Evolutionary conservation across 2,329 filamentous ascomycete species (phyloP).

Genomic region (Fusarium euwallaceae): DNA sequence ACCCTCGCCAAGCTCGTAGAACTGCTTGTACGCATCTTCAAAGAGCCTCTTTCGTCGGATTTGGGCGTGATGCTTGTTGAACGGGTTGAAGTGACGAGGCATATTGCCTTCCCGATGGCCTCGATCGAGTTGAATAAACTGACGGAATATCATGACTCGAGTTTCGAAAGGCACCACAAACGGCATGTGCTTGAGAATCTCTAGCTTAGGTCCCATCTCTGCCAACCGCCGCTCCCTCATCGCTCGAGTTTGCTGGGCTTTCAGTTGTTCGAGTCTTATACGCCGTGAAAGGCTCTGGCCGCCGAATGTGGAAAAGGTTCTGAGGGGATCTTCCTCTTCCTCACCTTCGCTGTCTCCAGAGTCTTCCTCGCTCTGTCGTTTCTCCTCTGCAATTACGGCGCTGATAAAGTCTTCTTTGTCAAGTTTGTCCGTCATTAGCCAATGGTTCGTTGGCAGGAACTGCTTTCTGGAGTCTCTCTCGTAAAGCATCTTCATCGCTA

Average conservation of each 20-base stretch:
- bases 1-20: constrained; percentile 83
- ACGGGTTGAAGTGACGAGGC: constrained; percentile 43
- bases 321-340: constrained; percentile 48
- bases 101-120: constrained; percentile 41
- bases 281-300: constrained; percentile 73
- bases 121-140: constrained; percentile 86
- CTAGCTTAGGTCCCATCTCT: constrained; percentile 85
- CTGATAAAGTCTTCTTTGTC: constrained; percentile 91
- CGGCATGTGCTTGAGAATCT: constrained; percentile 95
- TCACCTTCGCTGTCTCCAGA: constrained; percentile 55
- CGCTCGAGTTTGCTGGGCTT: constrained; percentile 73
- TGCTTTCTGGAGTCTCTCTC: constrained; percentile 90
- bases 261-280: constrained; percentile 73
- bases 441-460: constrained; percentile 87
- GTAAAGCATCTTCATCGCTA: constrained; percentile 87
- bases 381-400: constrained; percentile 89
- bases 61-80: constrained; percentile 78
- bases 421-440: constrained; percentile 91
- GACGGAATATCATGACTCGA: constrained; percentile 90
- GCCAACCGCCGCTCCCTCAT: constrained; percentile 80
- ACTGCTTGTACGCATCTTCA: constrained; percentile 85
- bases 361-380: constrained; percentile 74
- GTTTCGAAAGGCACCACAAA: constrained; percentile 96
- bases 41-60: constrained; percentile 86
- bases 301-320: constrained; percentile 55